Conservation (phyloP, 2,329 filamentous ascomycete species). For the Alternaria sp. region DNA sequence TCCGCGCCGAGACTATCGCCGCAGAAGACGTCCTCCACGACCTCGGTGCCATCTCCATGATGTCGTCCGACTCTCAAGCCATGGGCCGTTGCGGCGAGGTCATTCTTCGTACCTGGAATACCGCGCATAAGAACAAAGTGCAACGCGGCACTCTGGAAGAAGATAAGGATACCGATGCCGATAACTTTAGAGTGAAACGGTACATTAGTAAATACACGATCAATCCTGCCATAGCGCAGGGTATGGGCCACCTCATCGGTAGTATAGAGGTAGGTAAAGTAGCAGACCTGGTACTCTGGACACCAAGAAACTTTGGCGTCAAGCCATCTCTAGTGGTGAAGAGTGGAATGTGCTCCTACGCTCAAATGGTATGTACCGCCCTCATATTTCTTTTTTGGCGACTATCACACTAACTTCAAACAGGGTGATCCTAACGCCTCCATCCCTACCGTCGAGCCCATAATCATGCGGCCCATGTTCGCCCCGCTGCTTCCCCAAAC, state of each 20-base stretch:
- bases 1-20: conserved; percentile 94
- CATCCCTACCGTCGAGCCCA: conserved; percentile 87
- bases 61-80: conserved; percentile 93
- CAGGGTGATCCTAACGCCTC: conserved; percentile 61
- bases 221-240: conserved; percentile 91
- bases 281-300: conserved; percentile 90
- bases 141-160: conserved; percentile 80
- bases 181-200: conserved; percentile 91
- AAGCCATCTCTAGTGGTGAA: conserved; percentile 87
- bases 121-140: conserved; percentile 93
- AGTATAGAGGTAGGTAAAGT: conserved; percentile 89
- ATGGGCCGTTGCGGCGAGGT: conserved; percentile 98
- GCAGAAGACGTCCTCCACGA: conserved; percentile 97
- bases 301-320: conserved; percentile 82
- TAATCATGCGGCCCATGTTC: conserved; percentile 88
- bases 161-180: conserved; percentile 79
- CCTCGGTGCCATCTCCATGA: conserved; percentile 95
- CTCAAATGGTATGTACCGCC: conserved; percentile 75
- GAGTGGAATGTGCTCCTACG: conserved; percentile 83
- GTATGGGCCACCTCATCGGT: conserved; percentile 86
- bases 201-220: conserved; percentile 97
- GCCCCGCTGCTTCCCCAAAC: conserved; percentile 75
- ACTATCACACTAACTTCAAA: conserved; percentile 5
- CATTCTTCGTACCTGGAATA: conserved; percentile 93
- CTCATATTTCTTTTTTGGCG: neutral